phyloP scores from a whole-genome alignment of 139 green algal species.

The Micractinium sp. region DNA sequence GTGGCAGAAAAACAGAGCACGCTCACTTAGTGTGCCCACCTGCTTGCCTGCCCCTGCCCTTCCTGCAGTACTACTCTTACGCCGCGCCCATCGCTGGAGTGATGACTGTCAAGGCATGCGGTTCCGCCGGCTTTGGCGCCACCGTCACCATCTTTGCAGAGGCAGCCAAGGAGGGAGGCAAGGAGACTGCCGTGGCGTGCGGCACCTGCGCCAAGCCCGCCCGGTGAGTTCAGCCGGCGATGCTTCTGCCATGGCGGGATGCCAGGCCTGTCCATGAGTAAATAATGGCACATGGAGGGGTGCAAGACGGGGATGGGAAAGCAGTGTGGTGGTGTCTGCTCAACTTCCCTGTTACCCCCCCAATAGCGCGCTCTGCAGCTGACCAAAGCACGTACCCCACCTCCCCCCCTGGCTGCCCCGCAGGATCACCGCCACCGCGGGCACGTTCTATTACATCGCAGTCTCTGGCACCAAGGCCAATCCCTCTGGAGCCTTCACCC shows the following conservation, averaged over 20 bases:
- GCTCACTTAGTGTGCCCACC: too few relatives aligned
- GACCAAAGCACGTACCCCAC: too few relatives aligned
- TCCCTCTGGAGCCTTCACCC: neutral
- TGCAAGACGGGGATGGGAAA: too few relatives aligned
- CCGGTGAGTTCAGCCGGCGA: neutral
- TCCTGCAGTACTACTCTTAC: conserved; percentile 13
- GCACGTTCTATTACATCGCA: neutral
- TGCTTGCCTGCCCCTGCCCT: neutral
- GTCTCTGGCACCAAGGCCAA: neutral
- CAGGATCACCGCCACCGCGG: neutral
- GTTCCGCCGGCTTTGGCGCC: neutral
- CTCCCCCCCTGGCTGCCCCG: neutral
- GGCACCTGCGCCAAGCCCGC: neutral
- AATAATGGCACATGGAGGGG: too few relatives aligned
- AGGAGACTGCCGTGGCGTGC: neutral
- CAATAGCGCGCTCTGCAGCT: too few relatives aligned
- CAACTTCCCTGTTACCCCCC: too few relatives aligned
- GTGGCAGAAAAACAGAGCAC: too few relatives aligned
- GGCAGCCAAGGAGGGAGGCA: neutral
- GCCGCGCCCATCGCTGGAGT: neutral
- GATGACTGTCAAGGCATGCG: conserved; percentile 1
- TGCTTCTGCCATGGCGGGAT: too few relatives aligned
- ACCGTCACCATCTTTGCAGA: neutral
- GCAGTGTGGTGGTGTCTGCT: too few relatives aligned
- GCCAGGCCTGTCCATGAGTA: too few relatives aligned